These are phyloP conservation scores for Neonectria ditissima DNA, from an alignment of 2,329 filamentous ascomycete species.

Conservation along the genomic window DNA sequence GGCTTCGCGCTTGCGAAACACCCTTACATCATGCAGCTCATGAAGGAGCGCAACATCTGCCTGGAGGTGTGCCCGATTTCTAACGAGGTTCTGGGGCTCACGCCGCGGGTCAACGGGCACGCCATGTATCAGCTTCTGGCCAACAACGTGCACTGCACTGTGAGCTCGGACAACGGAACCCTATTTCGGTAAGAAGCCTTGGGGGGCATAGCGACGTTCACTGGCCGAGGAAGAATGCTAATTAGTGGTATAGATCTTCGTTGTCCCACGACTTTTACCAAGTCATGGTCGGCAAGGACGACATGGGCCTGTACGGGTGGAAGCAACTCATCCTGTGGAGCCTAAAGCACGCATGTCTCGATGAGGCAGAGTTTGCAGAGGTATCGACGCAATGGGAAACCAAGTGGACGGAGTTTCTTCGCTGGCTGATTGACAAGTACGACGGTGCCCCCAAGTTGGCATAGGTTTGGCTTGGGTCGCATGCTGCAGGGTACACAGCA, in stretches of 20 bases:
- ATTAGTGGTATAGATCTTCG: constrained; percentile 65
- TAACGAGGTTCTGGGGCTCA: constrained; percentile 80
- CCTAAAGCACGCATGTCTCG: constrained; percentile 69
- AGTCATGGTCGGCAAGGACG: constrained; percentile 74
- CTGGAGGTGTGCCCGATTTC: constrained; percentile 84
- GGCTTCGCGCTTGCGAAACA: constrained; percentile 78
- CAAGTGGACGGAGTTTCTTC: constrained; percentile 70
- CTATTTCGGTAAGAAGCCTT: constrained; percentile 70
- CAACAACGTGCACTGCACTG: constrained; percentile 78
- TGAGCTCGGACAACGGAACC: constrained; percentile 81
- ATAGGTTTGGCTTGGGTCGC: background rate
- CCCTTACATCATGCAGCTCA: constrained; percentile 72
- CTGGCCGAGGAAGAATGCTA: background rate
- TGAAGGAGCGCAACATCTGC: constrained; percentile 73
- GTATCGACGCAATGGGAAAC: constrained; percentile 60
- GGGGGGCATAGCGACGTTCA: background rate
- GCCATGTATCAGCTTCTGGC: constrained; percentile 75
- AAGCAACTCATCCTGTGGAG: constrained; percentile 76
- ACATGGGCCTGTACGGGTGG: constrained; percentile 77
- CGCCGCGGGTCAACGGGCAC: constrained; percentile 73
- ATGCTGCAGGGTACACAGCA: background rate
- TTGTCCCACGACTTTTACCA: constrained; percentile 84
- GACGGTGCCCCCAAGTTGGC: constrained; percentile 33
- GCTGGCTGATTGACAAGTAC: constrained; percentile 61
- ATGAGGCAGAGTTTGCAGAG: constrained; percentile 52